Evolutionary conservation across 202 grass and related monocot genomes (phyloP), one percentile per base, ranked within the genome.

Genomic region (Panicum hallii): DNA sequence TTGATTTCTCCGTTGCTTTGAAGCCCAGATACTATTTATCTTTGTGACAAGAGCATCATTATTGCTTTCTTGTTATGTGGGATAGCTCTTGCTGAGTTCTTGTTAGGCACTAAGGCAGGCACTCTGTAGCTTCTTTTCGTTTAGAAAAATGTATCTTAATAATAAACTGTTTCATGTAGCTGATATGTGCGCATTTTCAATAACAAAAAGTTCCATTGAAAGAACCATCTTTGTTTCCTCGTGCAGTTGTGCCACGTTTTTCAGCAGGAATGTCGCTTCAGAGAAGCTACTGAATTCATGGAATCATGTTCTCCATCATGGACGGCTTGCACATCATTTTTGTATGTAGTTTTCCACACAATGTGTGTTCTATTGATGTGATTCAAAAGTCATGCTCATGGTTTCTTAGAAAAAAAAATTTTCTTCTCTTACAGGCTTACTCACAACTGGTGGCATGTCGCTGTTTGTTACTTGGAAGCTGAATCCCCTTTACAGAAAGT

Each of bases 371-470:
- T 77, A 44, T 22, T 81, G 23, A 6, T 81, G 38, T 0, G 23
- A 72, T 8, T 82, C 12, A 66, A 60, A 30, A 58, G 4, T 4
- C 0, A 83, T 13, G 42, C 34, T 28, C 41, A 32, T 75, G 9
- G 5, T 83, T 83, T 75, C 56, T 66, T 86, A 78, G 34, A 36
- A 10, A 78, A 54, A n/a, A 19, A 68, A n/a, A 1, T 70, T 60
- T 30, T 55, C 61, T 11, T 49, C 40, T 34, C 0, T 67, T 82
- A 63, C 68, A 95, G 93, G 88, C 66, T 86, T 42, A 95, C 90
- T 28, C 93, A 95, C 54, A 95, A 95, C 54, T 94, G 90, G 90
- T 94, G 93, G 90, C 93, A 94, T 74, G 79, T 92, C 7, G 88
- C 85, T 78, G 74, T 94, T 84, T 94, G 90, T 90, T 94, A 94